Conservation (phyloP, 148 eudicot genomes). For the Selenicereus undatus region DNA sequence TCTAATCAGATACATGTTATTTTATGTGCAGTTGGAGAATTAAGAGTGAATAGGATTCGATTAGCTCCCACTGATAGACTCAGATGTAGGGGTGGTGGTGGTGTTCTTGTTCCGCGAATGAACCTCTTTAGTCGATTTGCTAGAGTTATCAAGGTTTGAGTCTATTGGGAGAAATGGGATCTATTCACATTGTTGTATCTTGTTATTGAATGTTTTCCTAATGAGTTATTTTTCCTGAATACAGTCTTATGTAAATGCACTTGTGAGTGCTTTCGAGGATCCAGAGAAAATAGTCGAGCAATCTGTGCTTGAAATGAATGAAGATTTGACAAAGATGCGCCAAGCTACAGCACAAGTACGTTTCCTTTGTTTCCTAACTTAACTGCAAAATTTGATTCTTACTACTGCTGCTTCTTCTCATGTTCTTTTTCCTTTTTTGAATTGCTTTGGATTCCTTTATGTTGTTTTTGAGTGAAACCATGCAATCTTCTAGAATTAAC, state of each 20-base stretch:
- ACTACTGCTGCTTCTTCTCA: neutral
- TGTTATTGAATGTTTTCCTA: conserved; percentile 11
- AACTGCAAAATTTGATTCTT: neutral
- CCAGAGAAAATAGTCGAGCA: conserved; percentile 98
- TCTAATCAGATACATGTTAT: conserved; percentile 6
- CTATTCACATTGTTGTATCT: conserved; percentile 8
- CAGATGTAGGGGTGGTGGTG: conserved; percentile 55
- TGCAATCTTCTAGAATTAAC: neutral
- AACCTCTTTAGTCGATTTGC: conserved; percentile 95
- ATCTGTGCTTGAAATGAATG: conserved; percentile 86
- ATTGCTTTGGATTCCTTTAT: neutral
- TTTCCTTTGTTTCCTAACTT: neutral
- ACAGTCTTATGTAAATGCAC: conserved; percentile 87
- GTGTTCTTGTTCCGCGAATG: conserved; percentile 56
- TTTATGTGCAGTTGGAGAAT: conserved; percentile 51
- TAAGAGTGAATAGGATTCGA: conserved; percentile 44
- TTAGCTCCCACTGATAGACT: conserved; percentile 39
- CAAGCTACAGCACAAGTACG: conserved; percentile 96
- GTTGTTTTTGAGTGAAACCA: neutral
- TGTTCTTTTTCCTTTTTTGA: neutral
- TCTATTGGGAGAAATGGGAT: conserved; percentile 7
- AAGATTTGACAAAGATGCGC: conserved; percentile 91
- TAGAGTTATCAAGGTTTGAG: conserved; percentile 85
- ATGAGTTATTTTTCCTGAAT: conserved; percentile 13
- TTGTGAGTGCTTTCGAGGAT: conserved; percentile 86